Percentiles rank a stretch among this genome's conserved stretches.
Conservation (phyloP, 192 early-diverging fungal genomes). For the Coemansia sp. region DNA sequence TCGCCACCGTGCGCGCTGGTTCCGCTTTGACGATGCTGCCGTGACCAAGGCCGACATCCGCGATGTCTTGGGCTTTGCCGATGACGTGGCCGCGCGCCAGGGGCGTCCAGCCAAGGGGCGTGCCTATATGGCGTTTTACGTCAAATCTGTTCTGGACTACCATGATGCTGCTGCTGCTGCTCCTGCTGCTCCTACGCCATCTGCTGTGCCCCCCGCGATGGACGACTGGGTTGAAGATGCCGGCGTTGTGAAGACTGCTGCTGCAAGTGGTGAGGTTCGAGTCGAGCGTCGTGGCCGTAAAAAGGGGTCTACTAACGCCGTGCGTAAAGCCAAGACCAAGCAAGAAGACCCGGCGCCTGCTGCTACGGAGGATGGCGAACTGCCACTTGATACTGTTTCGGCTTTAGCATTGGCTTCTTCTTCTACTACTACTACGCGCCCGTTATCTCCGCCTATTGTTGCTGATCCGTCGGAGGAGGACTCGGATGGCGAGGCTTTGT, state of each 20-base stretch:
- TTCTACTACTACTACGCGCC: background rate
- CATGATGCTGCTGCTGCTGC: conserved; percentile 33
- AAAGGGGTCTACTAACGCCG: conserved; percentile 46
- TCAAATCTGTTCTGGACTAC: conserved; percentile 70
- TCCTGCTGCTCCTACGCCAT: background rate
- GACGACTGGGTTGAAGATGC: background rate
- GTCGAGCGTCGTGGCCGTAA: conserved; percentile 53
- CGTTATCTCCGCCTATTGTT: background rate
- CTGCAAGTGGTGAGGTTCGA: conserved; percentile 31
- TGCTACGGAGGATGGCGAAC: conserved; percentile 13
- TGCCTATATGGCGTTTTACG: conserved; percentile 89
- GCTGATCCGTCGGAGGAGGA: conserved; percentile 11
- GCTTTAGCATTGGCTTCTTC: background rate
- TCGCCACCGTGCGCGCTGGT: conserved; percentile 82
- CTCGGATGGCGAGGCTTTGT: conserved; percentile 47
- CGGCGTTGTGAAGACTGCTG: background rate
- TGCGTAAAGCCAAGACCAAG: conserved; percentile 1
- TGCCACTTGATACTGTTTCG: conserved; percentile 3
- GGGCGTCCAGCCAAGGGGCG: conserved; percentile 41
- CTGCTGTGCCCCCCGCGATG: background rate
- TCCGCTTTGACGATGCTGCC: conserved; percentile 84
- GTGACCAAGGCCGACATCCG: conserved; percentile 69
- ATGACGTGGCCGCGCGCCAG: conserved; percentile 64
- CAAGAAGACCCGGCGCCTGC: background rate
- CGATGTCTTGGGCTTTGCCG: conserved; percentile 66